These are phyloP conservation scores for Jackrogersella multiformis DNA, from an alignment of 495 filamentous ascomycete genomes.

Conservation along the genomic window DNA sequence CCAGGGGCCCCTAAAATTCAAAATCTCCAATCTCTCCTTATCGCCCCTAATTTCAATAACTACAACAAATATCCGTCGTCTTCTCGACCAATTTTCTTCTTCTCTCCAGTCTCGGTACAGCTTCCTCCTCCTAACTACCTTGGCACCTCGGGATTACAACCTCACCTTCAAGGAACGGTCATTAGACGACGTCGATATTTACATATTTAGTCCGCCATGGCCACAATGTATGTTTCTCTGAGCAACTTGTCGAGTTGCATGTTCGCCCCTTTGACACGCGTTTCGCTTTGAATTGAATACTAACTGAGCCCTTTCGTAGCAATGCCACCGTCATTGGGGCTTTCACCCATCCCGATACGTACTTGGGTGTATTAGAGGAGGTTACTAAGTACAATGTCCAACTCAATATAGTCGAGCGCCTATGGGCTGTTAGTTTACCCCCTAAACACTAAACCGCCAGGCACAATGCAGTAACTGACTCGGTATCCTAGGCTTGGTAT, in stretches of 20 bases:
- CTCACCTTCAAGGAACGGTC: constrained; percentile 17
- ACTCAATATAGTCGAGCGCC: constrained; percentile 80
- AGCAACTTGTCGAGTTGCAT: neutral
- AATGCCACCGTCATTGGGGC: constrained; percentile 66
- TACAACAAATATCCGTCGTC: constrained; percentile 35
- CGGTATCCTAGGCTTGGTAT: constrained; percentile 71
- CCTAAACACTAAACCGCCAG: neutral
- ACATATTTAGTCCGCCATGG: constrained; percentile 45
- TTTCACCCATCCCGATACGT: constrained; percentile 65
- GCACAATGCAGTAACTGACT: constrained; percentile 34
- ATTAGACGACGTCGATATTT: constrained; percentile 16
- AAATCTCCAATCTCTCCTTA: constrained; percentile 44
- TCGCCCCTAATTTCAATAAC: constrained; percentile 34
- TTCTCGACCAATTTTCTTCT: constrained; percentile 22
- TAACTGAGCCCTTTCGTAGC: constrained; percentile 50
- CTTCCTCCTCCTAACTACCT: constrained; percentile 18
- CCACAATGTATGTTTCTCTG: constrained; percentile 49
- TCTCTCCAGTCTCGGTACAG: constrained; percentile 20
- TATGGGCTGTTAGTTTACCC: constrained; percentile 79
- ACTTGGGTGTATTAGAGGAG: constrained; percentile 85
- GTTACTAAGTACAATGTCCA: constrained; percentile 87
- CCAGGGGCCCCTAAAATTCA: constrained; percentile 28
- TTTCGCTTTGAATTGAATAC: constrained; percentile 6
- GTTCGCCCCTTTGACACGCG: too few species aligned
- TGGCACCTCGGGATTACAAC: neutral